Conservation (phyloP, 768 basidiomycete species). For the Phylloporus sp. region DNA sequence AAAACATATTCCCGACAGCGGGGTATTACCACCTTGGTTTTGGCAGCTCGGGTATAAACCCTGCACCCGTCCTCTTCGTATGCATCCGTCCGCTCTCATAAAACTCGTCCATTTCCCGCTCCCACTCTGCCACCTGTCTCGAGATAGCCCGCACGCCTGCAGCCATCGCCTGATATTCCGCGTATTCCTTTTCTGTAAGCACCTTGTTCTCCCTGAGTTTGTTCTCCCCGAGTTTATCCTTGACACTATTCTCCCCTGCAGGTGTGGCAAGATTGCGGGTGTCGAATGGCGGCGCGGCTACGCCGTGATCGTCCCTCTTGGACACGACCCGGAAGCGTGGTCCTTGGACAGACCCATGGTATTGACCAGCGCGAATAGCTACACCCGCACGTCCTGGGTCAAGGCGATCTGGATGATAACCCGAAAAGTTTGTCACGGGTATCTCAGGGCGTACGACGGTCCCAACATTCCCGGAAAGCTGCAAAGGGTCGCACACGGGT, state of each 20-base stretch:
- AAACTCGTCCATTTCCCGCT: background rate
- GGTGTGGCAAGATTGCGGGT: too few species aligned
- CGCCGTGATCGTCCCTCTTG: too few species aligned
- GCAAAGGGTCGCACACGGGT: conserved; percentile 12
- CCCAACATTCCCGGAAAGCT: conserved; percentile 3
- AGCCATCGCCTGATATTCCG: conserved; percentile 2
- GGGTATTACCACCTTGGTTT: too few species aligned
- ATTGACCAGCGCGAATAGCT: too few species aligned
- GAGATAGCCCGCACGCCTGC: background rate
- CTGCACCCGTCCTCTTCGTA: background rate
- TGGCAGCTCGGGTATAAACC: too few species aligned
- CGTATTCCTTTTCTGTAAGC: conserved; percentile 14
- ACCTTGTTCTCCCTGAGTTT: conserved; percentile 21
- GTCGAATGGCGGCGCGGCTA: too few species aligned
- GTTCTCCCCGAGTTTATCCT: too few species aligned
- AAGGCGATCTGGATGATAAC: background rate
- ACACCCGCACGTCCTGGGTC: background rate
- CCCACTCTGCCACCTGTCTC: background rate
- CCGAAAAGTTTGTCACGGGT: background rate
- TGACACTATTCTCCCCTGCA: too few species aligned
- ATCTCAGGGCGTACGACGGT: conserved; percentile 8
- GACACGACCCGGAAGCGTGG: too few species aligned
- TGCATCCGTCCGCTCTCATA: background rate
- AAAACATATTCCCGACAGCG: too few species aligned
- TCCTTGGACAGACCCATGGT: too few species aligned